phyloP scores from a whole-genome alignment of 2,329 filamentous ascomycete genomes.

The Epichloe bromicola region DNA sequence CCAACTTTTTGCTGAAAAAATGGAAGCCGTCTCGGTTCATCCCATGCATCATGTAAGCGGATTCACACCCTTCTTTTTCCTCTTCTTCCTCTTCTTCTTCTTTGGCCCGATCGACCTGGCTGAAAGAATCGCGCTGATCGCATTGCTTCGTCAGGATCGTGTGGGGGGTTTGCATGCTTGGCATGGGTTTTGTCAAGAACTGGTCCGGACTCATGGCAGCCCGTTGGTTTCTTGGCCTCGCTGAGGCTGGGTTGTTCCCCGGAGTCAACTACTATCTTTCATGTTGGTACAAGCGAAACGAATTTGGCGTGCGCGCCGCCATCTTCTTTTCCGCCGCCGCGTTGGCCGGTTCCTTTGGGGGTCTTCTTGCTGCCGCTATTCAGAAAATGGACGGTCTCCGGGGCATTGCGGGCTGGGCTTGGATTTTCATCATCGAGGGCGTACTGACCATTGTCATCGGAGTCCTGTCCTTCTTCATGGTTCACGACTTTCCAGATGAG shows the following conservation, averaged over 20 bases:
- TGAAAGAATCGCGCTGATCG: background rate
- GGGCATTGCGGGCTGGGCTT: slow-evolving; percentile 44
- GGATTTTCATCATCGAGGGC: slow-evolving; percentile 60
- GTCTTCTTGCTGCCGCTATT: slow-evolving; percentile 60
- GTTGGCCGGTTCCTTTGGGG: slow-evolving; percentile 65
- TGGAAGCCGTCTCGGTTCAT: slow-evolving; percentile 68
- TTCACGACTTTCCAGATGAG: slow-evolving; percentile 70
- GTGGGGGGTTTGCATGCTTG: slow-evolving; percentile 58
- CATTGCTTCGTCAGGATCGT: slow-evolving; percentile 29
- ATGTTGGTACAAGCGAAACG: slow-evolving; percentile 70
- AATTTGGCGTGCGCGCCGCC: slow-evolving; percentile 68
- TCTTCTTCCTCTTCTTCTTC: background rate
- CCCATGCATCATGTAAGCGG: slow-evolving; percentile 59
- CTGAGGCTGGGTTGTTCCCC: slow-evolving; percentile 64
- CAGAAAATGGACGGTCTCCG: slow-evolving; percentile 54
- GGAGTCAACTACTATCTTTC: slow-evolving; percentile 70
- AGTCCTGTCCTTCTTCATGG: slow-evolving; percentile 58
- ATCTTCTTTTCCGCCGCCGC: slow-evolving; percentile 79
- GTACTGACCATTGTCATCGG: slow-evolving; percentile 57
- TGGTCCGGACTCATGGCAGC: slow-evolving; percentile 54
- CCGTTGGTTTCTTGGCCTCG: slow-evolving; percentile 58
- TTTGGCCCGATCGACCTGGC: background rate
- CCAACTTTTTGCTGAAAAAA: slow-evolving; percentile 70
- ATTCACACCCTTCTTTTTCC: background rate
- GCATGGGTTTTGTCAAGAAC: slow-evolving; percentile 53